Evolutionary conservation across 2,329 filamentous ascomycete species (phyloP).

Genomic region (Calonectria montana): DNA sequence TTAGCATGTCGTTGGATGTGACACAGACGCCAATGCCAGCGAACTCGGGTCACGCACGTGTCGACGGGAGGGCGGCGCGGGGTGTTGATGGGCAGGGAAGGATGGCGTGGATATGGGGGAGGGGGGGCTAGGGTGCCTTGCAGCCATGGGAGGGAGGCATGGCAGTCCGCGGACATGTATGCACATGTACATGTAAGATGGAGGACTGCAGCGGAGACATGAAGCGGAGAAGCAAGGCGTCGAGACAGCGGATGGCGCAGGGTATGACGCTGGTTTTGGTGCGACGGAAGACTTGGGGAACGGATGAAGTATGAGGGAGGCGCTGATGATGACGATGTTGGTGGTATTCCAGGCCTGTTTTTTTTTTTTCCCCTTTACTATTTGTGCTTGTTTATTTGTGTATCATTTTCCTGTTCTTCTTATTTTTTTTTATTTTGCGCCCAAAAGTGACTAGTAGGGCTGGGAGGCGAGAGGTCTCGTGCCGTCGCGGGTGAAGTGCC

Average conservation of each 20-base stretch:
- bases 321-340: not conserved
- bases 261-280: slow-evolving; percentile 18
- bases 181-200: not conserved
- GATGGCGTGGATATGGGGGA: slow-evolving; percentile 1
- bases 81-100: not conserved
- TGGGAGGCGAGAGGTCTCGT: not conserved
- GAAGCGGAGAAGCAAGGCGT: slow-evolving; percentile 3
- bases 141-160: slow-evolving; percentile 11
- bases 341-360: not conserved
- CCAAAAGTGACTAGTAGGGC: not conserved
- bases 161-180: not conserved
- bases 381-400: not conserved
- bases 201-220: slow-evolving; percentile 1
- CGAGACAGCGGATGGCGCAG: not conserved
- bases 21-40: slow-evolving; percentile 2
- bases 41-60: not conserved
- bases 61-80: not conserved
- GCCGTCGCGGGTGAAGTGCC: not conserved
- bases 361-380: not conserved
- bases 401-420: not conserved
- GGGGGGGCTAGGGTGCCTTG: slow-evolving; percentile 11
- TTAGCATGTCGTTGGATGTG: slow-evolving; percentile 12
- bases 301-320: not conserved
- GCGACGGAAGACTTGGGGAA: slow-evolving; percentile 1
- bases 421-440: not conserved